Conservation (phyloP, 2,329 filamentous ascomycete species). For the Orbilia ellipsospora region DNA sequence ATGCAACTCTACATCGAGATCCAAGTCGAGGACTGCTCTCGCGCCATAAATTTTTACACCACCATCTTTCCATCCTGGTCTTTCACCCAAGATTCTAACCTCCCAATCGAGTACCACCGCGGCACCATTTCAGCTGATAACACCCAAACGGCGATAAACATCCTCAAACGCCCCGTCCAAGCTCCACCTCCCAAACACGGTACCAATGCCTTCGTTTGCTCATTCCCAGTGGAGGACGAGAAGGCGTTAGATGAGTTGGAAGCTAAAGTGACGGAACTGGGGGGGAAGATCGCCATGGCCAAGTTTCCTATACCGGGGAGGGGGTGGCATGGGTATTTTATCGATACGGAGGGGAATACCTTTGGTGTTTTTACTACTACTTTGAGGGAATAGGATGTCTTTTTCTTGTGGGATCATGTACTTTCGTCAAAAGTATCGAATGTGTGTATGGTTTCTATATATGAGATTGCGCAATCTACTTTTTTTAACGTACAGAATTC, state of each 20-base stretch:
- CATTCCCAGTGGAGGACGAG: conserved; percentile 42
- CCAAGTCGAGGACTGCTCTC: conserved; percentile 39
- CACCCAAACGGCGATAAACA: conserved; percentile 27
- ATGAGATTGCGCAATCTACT: no score
- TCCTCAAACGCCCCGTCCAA: conserved; percentile 38
- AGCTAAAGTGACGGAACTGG: conserved; percentile 31
- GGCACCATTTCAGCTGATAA: conserved; percentile 20
- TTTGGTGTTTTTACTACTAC: conserved; percentile 52
- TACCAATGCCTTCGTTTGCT: conserved; percentile 52
- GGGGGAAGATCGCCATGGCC: conserved; percentile 36
- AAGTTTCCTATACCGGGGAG: conserved; percentile 45
- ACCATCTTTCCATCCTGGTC: conserved; percentile 65
- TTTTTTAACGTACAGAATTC: no score
- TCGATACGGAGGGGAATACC: conserved; percentile 53
- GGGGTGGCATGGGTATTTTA: conserved; percentile 53
- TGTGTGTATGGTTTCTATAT: no score
- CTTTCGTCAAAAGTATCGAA: no score
- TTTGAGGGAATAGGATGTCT: conserved; percentile 11
- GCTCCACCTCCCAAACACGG: conserved; percentile 22
- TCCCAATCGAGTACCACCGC: conserved; percentile 48
- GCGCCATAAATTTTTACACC: conserved; percentile 75
- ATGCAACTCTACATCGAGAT: conserved; percentile 54
- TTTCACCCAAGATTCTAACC: conserved; percentile 9
- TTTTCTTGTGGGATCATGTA: background rate
- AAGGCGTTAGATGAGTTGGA: conserved; percentile 30